A percentile compares a stretch with the other conserved stretches of the same genome.
These are phyloP conservation scores for Amanita brunnescens DNA, from an alignment of 768 basidiomycete genomes.

Conservation along the genomic window DNA sequence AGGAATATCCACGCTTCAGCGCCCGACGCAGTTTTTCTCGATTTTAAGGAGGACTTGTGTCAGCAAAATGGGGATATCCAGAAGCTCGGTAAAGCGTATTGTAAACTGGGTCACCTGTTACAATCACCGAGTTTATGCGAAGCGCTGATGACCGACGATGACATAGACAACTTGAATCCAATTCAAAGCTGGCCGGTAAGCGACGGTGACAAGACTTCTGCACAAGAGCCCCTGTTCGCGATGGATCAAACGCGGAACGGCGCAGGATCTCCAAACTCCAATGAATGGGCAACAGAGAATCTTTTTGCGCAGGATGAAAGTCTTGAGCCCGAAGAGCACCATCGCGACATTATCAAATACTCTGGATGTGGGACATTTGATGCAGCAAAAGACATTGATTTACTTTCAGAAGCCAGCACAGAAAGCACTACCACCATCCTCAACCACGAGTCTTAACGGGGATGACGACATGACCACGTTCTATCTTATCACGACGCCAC, in stretches of 20 bases:
- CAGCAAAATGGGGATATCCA: background rate
- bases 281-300: background rate
- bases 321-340: background rate
- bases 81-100: background rate
- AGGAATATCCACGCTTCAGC: background rate
- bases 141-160: background rate
- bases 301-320: constrained; percentile 1
- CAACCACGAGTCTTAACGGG: background rate
- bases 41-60: background rate
- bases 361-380: background rate
- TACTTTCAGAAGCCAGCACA: background rate
- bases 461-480: background rate
- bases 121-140: background rate
- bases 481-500: constrained; percentile 3
- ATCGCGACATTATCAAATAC: background rate
- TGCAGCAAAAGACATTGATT: background rate
- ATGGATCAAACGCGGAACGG: background rate
- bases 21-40: background rate
- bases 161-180: background rate
- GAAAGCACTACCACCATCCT: background rate
- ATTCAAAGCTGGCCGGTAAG: background rate
- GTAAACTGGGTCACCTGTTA: background rate
- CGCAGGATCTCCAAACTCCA: background rate
- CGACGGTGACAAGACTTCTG: background rate
- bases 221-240: background rate